Base-by-base conservation (phyloP, 2,329 filamentous ascomycete species). In the Hypoxylon sp. region DNA sequence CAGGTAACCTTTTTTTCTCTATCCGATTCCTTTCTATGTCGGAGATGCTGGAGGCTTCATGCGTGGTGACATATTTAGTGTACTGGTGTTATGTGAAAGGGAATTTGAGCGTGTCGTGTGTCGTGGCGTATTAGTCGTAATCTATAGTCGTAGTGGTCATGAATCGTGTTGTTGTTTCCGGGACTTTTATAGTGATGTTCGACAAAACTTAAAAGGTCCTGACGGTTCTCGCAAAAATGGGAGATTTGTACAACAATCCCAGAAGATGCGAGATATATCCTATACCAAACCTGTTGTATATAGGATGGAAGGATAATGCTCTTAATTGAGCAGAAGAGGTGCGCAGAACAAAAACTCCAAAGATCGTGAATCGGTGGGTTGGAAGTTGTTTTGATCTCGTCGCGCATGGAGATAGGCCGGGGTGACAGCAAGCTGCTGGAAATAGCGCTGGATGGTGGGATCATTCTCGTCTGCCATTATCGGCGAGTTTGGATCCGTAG, bases 361-460 rank as follows among this genome's bases (percentile, higher is more conserved):
- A 0, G 82, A 84, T 37, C 82, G 78, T n/a, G 83, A 84, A 66
- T 84, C 81, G 0, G 81, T 81, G 3, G 82, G 82, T 17, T 81
- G 85, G 71, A 88, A 89, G 39, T 84, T 81, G 3, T 85, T 84
- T 22, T 84, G 81, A 52, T 86, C 83, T 63, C 86, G 85, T 37
- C 86, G 85, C 39, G 81, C 74, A 42, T 78, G 77, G n/a, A 84
- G 76, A 37, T 83, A 80, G 54, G 75, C 73, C 58, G 80, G 87
- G 61, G 86, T 87, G 1, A 91, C 78, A 64, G 86, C 83, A 35
- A 91, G 79, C 31, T 81, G 80, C 54, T 87, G 80, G 73, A 90
- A 91, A 69, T 88, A 91, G 24, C 80, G 79, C 35, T 78, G 77
- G 29, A 87, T 77, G 1, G 79, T 75, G 8, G 82, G 81, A 48